These are phyloP conservation scores for Aspergillus glaucus DNA, from an alignment of 2,329 filamentous ascomycete species.

Conservation along the genomic window DNA sequence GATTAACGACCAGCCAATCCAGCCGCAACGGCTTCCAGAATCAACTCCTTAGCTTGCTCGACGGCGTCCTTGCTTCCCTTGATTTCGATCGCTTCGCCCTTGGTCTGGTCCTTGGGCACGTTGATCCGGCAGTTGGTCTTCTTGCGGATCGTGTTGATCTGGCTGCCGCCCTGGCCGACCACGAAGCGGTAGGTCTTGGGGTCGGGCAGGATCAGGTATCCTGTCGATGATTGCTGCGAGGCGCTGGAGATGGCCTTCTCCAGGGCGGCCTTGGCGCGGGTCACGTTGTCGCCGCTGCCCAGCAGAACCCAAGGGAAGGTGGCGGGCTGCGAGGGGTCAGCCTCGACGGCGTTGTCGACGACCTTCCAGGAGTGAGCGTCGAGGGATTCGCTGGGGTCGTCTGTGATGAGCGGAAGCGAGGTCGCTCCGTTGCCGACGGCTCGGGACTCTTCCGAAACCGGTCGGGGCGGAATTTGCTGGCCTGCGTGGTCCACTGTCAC, in stretches of 20 bases:
- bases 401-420: constrained; percentile 84
- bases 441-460: constrained; percentile 45
- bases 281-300: constrained; percentile 69
- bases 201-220: constrained; percentile 85
- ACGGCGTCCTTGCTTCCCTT: constrained; percentile 71
- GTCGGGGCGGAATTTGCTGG: constrained; percentile 66
- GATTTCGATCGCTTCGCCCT: constrained; percentile 82
- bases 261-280: constrained; percentile 72
- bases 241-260: constrained; percentile 62
- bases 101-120: constrained; percentile 73
- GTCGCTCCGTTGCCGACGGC: constrained; percentile 52
- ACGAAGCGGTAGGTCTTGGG: constrained; percentile 84
- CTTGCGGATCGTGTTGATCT: constrained; percentile 88
- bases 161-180: constrained; percentile 79
- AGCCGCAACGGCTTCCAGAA: constrained; percentile 68
- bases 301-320: constrained; percentile 75
- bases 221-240: constrained; percentile 53
- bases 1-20: constrained; percentile 22
- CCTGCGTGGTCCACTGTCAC: constrained; percentile 90
- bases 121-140: constrained; percentile 91
- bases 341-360: constrained; percentile 47
- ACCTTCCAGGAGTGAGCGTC: constrained; percentile 79
- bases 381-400: constrained; percentile 60
- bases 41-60: constrained; percentile 81
- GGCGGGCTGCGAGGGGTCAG: constrained; percentile 25